Base-by-base conservation (phyloP, 352 stramenopile species). In the Paralagenidium karlingii region DNA sequence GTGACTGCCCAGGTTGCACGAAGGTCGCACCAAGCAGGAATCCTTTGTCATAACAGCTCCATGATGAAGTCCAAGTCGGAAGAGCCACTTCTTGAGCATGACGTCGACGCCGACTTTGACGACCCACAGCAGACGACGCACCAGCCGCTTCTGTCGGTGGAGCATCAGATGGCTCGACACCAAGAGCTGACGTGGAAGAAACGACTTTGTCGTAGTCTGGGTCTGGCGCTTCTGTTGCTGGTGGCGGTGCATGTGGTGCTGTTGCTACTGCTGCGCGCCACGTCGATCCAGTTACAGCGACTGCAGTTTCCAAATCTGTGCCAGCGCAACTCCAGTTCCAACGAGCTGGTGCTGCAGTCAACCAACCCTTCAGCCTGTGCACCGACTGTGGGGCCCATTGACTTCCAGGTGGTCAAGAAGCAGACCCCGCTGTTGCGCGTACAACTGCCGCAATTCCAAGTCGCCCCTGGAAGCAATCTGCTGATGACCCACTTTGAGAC, bases 291-390 rank as follows among this genome's bases (percentile, higher is more conserved):
- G 21, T 38, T 89, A 19, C 49, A 69, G 16, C 58, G 65, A 32
- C 50, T 86, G 19, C 82, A 61, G 22, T 38, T 89, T 8, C 69
- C 76, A 1, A 73, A 89, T 16, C 39, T 89, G 34, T 89, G 76
- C 40, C 71, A 86, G 40, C n/a, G n/a, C n/a, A 30, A 37, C 10
- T 51, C 50, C 10, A 75, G 65, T 15, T 37, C 58, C 4, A 73
- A 73, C 16, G 57, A 70, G 22, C 42, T 74, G 18, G 44, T 84
- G 10, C 18, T 89, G 25, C 47, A 67, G 41, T 68, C 83, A 40
- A 45, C 70, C 21, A 89, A 89, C 40, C 76, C 76, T 41, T 86
- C 71, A 24, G 84, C 81, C 38, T 89, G 76, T 47, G 59, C 63
- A 21, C 76, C 76, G 0, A 47, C 60, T 3, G 45, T 89, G 22